A percentile compares a stretch with the other conserved stretches of the same genome.
Evolutionary conservation across 768 basidiomycete genomes (phyloP).

Genomic region (Gymnopilus dilepis): DNA sequence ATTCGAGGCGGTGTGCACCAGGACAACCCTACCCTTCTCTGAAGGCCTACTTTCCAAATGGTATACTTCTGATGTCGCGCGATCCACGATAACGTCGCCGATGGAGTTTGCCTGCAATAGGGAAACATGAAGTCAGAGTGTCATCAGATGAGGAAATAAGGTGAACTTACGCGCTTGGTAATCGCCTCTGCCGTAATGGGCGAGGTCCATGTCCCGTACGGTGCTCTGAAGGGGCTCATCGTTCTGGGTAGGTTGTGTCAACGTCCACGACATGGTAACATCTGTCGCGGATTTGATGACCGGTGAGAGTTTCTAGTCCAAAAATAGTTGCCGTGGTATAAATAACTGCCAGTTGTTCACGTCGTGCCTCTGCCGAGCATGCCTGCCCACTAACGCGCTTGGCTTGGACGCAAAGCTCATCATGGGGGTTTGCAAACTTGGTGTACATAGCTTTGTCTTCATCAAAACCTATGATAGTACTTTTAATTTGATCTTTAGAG

Average conservation of each 20-base stretch:
- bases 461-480: too few species aligned
- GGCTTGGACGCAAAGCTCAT: too few species aligned
- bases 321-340: too few species aligned
- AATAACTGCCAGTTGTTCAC: too few species aligned
- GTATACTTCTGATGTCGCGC: constrained; percentile 59
- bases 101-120: constrained; percentile 37
- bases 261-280: background rate
- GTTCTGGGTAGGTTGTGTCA: background rate
- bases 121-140: constrained; percentile 11
- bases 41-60: constrained; percentile 64
- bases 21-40: constrained; percentile 53
- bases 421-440: too few species aligned
- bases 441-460: too few species aligned
- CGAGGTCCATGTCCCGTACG: constrained; percentile 69
- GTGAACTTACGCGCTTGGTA: constrained; percentile 42
- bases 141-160: background rate
- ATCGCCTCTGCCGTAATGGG: constrained; percentile 59
- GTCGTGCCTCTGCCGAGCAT: too few species aligned
- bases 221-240: constrained; percentile 36
- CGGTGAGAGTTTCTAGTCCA: too few species aligned
- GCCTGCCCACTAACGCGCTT: too few species aligned
- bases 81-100: constrained; percentile 62
- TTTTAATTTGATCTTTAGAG: too few species aligned
- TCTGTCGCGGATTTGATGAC: too few species aligned
- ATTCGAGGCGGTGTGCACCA: constrained; percentile 55